Conservation (phyloP, 805 yeast genomes). For the Sporopachydermia lactativora region DNA sequence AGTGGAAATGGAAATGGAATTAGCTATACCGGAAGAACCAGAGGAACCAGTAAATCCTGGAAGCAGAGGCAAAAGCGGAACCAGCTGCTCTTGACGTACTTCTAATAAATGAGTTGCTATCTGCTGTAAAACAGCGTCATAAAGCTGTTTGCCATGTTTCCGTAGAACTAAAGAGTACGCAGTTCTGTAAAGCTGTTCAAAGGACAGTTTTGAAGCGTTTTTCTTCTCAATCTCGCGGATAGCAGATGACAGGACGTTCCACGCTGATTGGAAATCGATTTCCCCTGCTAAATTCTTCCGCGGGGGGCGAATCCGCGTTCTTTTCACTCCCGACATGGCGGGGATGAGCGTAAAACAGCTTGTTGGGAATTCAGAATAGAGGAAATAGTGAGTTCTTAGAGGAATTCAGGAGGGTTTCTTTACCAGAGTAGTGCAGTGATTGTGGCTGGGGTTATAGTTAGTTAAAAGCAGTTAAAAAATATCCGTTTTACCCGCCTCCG, state of each 20-base stretch:
- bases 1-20: conserved; percentile 8
- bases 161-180: conserved; percentile 65
- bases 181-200: conserved; percentile 68
- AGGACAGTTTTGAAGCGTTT: conserved; percentile 60
- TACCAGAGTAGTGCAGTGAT: too few species aligned
- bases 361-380: not conserved
- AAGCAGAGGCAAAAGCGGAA: conserved; percentile 3
- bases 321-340: not conserved
- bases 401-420: not conserved
- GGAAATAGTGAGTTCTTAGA: not conserved
- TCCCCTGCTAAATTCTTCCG: conserved; percentile 20
- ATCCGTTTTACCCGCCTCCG: too few species aligned
- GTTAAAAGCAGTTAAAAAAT: too few species aligned
- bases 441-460: too few species aligned
- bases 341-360: not conserved
- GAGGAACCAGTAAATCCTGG: conserved; percentile 11
- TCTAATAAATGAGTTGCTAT: conserved; percentile 30
- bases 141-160: conserved; percentile 51
- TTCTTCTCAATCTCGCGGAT: conserved; percentile 57
- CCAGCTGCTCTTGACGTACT: conserved; percentile 8
- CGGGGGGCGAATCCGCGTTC: not conserved
- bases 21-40: conserved; percentile 8
- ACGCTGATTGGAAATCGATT: conserved; percentile 48
- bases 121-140: conserved; percentile 40
- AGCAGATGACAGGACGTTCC: conserved; percentile 55